Conservation (phyloP, 345 rosid species). For the Linum trigynum region DNA sequence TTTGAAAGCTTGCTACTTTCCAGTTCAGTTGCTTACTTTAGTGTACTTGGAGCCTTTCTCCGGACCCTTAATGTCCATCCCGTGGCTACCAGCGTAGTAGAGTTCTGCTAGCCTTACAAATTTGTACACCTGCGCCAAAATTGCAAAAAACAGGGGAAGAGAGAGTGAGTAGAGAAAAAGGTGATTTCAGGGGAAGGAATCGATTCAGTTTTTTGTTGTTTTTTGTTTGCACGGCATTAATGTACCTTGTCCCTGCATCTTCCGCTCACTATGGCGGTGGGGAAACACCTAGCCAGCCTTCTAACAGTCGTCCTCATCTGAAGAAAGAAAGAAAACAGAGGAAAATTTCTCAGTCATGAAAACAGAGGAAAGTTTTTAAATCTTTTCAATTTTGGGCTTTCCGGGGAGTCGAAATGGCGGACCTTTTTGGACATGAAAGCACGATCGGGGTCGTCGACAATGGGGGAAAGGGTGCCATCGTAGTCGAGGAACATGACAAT, state of each 20-base stretch:
- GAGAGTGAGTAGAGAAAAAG: background rate
- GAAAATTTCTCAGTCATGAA: background rate
- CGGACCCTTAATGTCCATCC: slow-evolving; percentile 4
- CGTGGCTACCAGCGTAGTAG: slow-evolving; percentile 2
- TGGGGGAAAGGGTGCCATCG: slow-evolving; percentile 5
- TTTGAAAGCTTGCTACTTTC: background rate
- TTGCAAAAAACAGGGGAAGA: background rate
- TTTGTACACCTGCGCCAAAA: background rate
- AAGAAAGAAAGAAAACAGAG: background rate
- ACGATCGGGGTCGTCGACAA: slow-evolving; percentile 3
- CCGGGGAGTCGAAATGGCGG: background rate
- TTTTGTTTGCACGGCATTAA: background rate
- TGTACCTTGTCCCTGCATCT: slow-evolving; percentile 6
- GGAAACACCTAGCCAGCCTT: background rate
- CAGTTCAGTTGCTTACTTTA: background rate
- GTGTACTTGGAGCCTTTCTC: background rate
- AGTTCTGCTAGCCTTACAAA: background rate
- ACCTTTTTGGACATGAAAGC: slow-evolving; percentile 5
- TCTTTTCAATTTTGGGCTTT: background rate
- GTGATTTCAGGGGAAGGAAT: background rate
- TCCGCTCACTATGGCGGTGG: background rate
- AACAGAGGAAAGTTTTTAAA: background rate
- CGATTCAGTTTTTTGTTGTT: no score
- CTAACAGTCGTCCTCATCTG: slow-evolving; percentile 1
- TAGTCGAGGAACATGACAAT: slow-evolving; percentile 7